Evolutionary conservation across 305 asterid genomes (phyloP), one percentile per base, ranked within the genome.

Genomic region (Solanum hybrid): DNA sequence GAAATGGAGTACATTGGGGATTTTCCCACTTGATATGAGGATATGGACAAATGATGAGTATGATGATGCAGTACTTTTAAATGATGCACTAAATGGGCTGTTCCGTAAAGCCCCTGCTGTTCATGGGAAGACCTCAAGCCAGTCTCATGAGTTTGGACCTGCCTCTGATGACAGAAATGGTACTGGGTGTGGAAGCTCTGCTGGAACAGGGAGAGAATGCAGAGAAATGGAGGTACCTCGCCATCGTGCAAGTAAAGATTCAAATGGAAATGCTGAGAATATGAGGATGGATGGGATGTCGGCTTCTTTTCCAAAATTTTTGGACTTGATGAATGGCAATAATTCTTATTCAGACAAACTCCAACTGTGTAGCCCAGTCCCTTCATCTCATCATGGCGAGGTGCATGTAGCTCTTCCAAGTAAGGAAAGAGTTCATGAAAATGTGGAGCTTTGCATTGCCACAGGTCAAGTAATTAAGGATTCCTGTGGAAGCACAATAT

Each of bases 41-140:
- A 94, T 95, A 90, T 96, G 98, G 98, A 93, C 93, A 86, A 94
- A 92, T 90, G 93, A 96, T 11, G 97, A 96, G 91, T 93, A 94
- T 71, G 94, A 93, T 24, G 95, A 94, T 85, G 94, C 96, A 3
- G 76, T 96, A 80, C 96, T 94, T 91, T 93, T 96, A 75, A 93
- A 91, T 51, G 95, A 94, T 85, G 98, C 95, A 45, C 89, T 96
- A 88, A 93, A 88, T 56, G 94, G 95, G 84, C 90, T 90, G 86
- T 90, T 94, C 91, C 94, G 92, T 78, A 92, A 91, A 81, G 92
- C 95, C 76, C 86, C 92, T 17, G 91, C 90, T 19, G 86, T 89
- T 85, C 90, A 90, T 32, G 78, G 56, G 81, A 90, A 91, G 87
- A 88, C 73, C 40, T 89, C 92, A 88, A 87, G 91, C 24, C 91